phyloP scores from a whole-genome alignment of 257 asterid species.

The Euphrasia confusa region DNA sequence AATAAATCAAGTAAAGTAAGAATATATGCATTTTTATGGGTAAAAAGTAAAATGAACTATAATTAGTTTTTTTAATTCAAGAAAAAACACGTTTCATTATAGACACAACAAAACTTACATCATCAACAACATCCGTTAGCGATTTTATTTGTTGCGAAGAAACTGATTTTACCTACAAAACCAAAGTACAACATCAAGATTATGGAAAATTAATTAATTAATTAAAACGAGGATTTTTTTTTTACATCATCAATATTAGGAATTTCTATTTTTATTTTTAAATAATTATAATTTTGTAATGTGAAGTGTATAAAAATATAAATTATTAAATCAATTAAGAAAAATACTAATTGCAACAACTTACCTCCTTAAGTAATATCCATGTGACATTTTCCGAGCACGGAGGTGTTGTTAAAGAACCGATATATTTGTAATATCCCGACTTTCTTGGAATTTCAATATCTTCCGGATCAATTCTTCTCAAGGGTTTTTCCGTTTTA shows the following conservation, averaged over 20 bases:
- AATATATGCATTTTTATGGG: too few species aligned
- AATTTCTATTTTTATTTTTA: too few species aligned
- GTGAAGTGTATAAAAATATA: background rate
- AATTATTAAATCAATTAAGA: background rate
- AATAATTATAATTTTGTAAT: too few species aligned
- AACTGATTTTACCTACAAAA: constrained; percentile 45
- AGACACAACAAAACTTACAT: constrained; percentile 30
- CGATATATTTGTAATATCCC: constrained; percentile 48
- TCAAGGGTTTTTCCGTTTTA: constrained; percentile 28
- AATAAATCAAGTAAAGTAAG: too few species aligned
- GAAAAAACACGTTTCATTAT: too few species aligned
- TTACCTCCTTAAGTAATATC: constrained; percentile 42
- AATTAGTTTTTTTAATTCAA: too few species aligned
- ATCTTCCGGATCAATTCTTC: constrained; percentile 31
- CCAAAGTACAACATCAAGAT: background rate
- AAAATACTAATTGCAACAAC: background rate
- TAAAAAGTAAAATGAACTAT: too few species aligned
- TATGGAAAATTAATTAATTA: background rate
- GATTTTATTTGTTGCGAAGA: constrained; percentile 39
- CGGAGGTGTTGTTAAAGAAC: constrained; percentile 78
- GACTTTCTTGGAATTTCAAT: constrained; percentile 27
- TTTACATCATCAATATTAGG: too few species aligned
- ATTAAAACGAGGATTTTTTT: background rate
- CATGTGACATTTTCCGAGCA: constrained; percentile 62
- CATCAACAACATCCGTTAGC: constrained; percentile 36